Evolutionary conservation across 371 early-diverging fungal genomes (phyloP).

Genomic region (Rhizomucor pusillus): DNA sequence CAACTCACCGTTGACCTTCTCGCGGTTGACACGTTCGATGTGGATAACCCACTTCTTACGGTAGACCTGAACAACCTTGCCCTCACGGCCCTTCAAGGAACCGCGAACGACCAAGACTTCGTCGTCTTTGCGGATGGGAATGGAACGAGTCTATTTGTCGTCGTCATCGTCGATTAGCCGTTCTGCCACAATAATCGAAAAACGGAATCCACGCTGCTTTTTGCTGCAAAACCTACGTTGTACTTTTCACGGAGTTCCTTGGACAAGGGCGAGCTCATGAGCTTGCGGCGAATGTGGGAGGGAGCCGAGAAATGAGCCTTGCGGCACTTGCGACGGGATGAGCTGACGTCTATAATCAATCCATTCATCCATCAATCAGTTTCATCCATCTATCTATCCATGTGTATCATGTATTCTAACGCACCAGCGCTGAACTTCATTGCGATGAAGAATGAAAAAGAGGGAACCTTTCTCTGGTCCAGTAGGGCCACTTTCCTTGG

Average conservation of each 20-base stretch:
- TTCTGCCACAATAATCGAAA: background rate
- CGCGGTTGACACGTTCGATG: conserved; percentile 92
- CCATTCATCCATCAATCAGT: conserved; percentile 7
- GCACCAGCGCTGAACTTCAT: conserved; percentile 45
- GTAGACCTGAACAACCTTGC: conserved; percentile 95
- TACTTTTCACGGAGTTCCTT: conserved; percentile 98
- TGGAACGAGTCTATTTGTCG: conserved; percentile 69
- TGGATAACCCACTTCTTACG: conserved; percentile 98
- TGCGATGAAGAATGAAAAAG: conserved; percentile 1
- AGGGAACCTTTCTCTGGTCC: too few relatives aligned
- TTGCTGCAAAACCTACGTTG: conserved; percentile 57
- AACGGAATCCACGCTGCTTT: background rate
- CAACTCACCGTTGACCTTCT: conserved; percentile 85
- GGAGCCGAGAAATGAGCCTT: conserved; percentile 99
- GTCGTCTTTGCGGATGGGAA: conserved; percentile 97
- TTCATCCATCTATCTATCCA: background rate
- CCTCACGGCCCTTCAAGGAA: conserved; percentile 94
- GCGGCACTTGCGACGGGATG: conserved; percentile 94
- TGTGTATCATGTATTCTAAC: background rate
- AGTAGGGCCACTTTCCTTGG: too few relatives aligned
- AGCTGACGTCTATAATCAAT: conserved; percentile 74
- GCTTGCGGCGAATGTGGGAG: conserved; percentile 90
- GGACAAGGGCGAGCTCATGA: conserved; percentile 95
- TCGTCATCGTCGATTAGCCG: background rate
- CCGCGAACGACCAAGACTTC: conserved; percentile 96